Percentiles rank a stretch among this genome's conserved stretches.
Conservation (phyloP, 148 eudicot species). For the Fagopyrum esculentum region DNA sequence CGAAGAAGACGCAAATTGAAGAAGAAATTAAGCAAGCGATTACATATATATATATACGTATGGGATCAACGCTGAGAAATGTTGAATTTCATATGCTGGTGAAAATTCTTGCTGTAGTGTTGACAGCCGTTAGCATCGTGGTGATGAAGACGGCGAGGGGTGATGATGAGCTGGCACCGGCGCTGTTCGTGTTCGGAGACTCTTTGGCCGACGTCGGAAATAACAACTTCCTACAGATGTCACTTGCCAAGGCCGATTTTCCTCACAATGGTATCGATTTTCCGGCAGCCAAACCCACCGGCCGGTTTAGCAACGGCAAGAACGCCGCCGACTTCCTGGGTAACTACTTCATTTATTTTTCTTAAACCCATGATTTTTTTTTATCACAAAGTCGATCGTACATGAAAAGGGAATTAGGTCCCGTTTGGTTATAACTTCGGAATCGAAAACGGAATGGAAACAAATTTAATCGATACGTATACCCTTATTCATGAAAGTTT, state of each 20-base stretch:
- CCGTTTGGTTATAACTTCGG: no score
- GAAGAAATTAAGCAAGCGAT: background rate
- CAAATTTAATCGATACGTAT: no score
- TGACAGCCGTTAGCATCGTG: background rate
- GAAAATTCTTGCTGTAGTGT: background rate
- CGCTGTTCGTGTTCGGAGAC: slow-evolving; percentile 60
- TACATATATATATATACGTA: background rate
- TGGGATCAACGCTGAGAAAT: background rate
- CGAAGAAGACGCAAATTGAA: no score
- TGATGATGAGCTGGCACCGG: background rate
- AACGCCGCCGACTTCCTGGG: slow-evolving; percentile 86
- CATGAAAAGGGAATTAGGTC: no score
- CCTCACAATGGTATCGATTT: slow-evolving; percentile 79
- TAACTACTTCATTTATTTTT: slow-evolving; percentile 16
- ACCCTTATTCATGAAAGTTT: no score
- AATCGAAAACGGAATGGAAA: no score
- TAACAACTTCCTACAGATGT: slow-evolving; percentile 57
- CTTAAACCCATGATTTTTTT: background rate
- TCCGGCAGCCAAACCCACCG: slow-evolving; percentile 60
- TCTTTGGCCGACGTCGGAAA: slow-evolving; percentile 85
- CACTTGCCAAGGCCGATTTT: slow-evolving; percentile 65
- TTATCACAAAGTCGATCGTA: no score
- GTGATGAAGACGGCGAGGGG: background rate
- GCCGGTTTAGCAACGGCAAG: slow-evolving; percentile 80
- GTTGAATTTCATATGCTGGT: background rate